Conservation (phyloP, 768 basidiomycete genomes). For the Asterophora lycoperdoides region DNA sequence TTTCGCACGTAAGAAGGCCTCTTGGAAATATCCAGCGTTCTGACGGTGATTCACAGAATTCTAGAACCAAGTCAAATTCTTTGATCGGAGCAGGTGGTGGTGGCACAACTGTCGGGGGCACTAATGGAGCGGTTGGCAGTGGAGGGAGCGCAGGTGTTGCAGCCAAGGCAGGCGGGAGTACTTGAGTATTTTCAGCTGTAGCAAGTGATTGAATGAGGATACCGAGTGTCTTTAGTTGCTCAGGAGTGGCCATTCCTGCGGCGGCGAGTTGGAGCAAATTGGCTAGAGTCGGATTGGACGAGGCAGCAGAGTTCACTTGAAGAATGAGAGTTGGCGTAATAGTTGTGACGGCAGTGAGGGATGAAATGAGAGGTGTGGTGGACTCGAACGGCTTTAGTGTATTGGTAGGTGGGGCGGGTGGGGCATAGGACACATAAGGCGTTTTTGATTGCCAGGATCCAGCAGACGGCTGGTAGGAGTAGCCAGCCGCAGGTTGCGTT, state of each 20-base stretch:
- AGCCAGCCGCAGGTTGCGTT: constrained; percentile 13
- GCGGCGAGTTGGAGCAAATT: constrained; percentile 64
- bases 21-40: constrained; percentile 72
- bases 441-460: constrained; percentile 27
- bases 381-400: constrained; percentile 4
- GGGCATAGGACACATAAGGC: constrained; percentile 22
- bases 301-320: constrained; percentile 63
- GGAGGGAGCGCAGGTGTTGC: constrained; percentile 2
- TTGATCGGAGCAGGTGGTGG: constrained; percentile 32
- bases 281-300: constrained; percentile 62
- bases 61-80: constrained; percentile 70
- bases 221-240: constrained; percentile 65
- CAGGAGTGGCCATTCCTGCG: constrained; percentile 53
- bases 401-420: background rate
- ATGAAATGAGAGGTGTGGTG: constrained; percentile 41
- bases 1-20: constrained; percentile 48
- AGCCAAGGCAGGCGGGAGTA: constrained; percentile 11
- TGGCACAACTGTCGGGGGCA: constrained; percentile 9
- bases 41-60: constrained; percentile 57
- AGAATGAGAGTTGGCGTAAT: constrained; percentile 56
- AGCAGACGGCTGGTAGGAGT: constrained; percentile 22
- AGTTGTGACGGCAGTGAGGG: constrained; percentile 39
- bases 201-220: constrained; percentile 70
- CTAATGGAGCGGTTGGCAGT: constrained; percentile 12
- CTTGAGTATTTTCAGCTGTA: constrained; percentile 21